A percentile compares a stretch with the other conserved stretches of the same genome.
Conservation (phyloP, 148 eudicot species). For the Chenopodium album region DNA sequence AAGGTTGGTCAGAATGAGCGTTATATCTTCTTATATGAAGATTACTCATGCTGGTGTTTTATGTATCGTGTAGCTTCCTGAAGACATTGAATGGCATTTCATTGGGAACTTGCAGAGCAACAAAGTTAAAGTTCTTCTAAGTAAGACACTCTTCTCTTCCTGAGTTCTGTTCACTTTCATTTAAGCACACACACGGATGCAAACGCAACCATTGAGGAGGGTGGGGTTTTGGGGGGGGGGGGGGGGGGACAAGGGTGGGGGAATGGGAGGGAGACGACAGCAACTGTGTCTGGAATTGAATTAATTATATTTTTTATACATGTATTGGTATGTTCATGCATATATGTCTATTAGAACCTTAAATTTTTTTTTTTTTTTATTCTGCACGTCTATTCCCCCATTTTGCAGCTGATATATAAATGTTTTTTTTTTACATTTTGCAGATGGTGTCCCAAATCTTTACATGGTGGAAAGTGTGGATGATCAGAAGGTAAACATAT, state of each 20-base stretch:
- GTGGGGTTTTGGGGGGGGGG: background rate
- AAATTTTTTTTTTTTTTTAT: background rate
- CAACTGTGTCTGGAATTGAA: background rate
- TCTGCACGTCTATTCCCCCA: background rate
- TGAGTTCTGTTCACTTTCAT: background rate
- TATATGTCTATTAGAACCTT: background rate
- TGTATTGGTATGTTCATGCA: background rate
- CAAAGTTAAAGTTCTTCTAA: conserved; percentile 87
- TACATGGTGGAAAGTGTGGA: conserved; percentile 93
- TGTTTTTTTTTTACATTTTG: conserved; percentile 13
- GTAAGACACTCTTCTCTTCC: conserved; percentile 43
- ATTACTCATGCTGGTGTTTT: conserved; percentile 14
- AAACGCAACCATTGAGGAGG: background rate
- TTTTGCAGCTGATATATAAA: conserved; percentile 43
- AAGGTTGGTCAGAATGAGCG: background rate
- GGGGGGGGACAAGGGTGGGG: too few relatives aligned
- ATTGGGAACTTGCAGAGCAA: conserved; percentile 98
- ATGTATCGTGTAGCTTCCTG: conserved; percentile 75
- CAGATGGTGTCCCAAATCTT: conserved; percentile 91
- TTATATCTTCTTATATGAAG: background rate
- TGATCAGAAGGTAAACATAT: conserved; percentile 77
- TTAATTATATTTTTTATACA: background rate
- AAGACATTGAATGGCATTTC: conserved; percentile 95
- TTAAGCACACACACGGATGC: background rate
- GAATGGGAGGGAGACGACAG: background rate